Conservation (phyloP, 305 asterid genomes). For the Fraxinus sp. region DNA sequence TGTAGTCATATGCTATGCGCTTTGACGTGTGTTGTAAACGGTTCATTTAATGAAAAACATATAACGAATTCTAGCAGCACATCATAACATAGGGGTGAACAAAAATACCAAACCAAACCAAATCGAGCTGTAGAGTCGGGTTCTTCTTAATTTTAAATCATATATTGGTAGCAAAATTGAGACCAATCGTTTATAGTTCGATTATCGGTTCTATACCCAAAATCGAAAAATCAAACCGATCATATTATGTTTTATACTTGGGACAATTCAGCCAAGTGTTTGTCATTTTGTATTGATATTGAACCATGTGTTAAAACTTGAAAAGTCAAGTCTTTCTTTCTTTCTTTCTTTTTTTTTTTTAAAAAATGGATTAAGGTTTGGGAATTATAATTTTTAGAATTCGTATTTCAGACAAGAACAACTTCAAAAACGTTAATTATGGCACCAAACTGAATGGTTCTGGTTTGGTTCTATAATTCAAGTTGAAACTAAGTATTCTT, state of each 20-base stretch:
- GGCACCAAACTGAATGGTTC: neutral
- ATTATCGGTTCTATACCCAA: neutral
- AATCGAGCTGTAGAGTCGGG: neutral
- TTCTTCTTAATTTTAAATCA: too few species aligned
- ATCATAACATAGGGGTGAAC: neutral
- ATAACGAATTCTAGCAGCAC: neutral
- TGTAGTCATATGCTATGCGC: neutral
- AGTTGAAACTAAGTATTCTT: neutral
- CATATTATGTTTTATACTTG: neutral
- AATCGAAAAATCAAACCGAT: neutral
- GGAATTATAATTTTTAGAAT: neutral
- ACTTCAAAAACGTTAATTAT: neutral
- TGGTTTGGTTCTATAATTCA: neutral
- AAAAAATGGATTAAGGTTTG: neutral
- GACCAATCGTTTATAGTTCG: neutral
- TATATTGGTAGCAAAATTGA: neutral
- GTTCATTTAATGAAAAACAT: neutral
- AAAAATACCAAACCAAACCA: neutral
- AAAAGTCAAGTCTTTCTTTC: too few species aligned
- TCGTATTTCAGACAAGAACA: neutral
- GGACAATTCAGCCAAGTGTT: neutral
- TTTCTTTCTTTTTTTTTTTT: too few species aligned
- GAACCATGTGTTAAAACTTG: neutral
- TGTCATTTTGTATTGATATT: neutral
- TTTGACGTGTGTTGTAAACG: neutral